Evolutionary conservation across 2,329 filamentous ascomycete species (phyloP).

Genomic region (Cladosporium sp.): DNA sequence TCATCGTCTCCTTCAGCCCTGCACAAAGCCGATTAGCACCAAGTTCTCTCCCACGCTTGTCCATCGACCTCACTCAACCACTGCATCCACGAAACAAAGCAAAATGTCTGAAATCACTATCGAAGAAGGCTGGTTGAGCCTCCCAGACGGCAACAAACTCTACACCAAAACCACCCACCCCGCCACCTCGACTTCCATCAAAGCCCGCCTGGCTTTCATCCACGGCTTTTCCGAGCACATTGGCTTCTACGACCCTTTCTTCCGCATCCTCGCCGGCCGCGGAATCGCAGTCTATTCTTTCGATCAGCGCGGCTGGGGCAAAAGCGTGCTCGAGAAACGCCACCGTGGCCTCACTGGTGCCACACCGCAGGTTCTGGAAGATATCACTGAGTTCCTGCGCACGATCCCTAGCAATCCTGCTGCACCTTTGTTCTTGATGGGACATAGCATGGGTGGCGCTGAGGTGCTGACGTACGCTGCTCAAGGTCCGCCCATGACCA

Average conservation of each 20-base stretch:
- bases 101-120: conserved; percentile 29
- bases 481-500: conserved; percentile 50
- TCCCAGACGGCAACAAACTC: conserved; percentile 54
- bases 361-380: conserved; percentile 70
- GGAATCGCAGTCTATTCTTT: conserved; percentile 76
- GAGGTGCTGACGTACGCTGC: conserved; percentile 65
- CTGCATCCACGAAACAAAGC: not conserved
- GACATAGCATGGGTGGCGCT: conserved; percentile 88
- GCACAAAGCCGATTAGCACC: not conserved
- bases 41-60: not conserved
- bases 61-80: not conserved
- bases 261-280: conserved; percentile 65
- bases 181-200: conserved; percentile 52
- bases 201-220: conserved; percentile 76
- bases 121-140: conserved; percentile 53
- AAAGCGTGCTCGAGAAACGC: conserved; percentile 60
- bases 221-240: conserved; percentile 89
- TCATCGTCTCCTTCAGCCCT: not conserved
- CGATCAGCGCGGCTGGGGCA: conserved; percentile 89
- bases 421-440: conserved; percentile 76
- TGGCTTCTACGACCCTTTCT: conserved; percentile 74
- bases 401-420: conserved; percentile 48
- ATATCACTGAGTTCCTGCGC: conserved; percentile 75
- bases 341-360: conserved; percentile 73
- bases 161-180: conserved; percentile 63